phyloP scores from a whole-genome alignment of 1,284 basidiomycete species.

The Austroboletus novae-zelandiae region DNA sequence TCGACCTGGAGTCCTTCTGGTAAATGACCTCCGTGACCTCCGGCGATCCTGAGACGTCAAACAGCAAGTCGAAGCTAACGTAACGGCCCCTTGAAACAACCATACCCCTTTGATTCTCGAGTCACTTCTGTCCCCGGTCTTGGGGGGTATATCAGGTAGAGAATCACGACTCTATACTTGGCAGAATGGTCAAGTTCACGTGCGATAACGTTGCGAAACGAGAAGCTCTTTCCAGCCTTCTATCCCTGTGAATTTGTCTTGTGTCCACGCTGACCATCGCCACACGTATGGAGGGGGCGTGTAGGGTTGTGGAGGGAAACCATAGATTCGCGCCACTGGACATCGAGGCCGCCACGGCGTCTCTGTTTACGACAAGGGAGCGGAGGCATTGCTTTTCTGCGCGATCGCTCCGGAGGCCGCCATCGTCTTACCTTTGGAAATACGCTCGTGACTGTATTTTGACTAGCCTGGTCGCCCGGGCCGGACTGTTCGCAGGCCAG shows the following conservation, averaged over 20 bases:
- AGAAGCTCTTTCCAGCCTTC: neutral
- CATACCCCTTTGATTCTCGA: too few species aligned
- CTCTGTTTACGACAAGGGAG: slow-evolving; percentile 2
- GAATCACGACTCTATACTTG: too few species aligned
- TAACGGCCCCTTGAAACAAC: too few species aligned
- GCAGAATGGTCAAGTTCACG: neutral
- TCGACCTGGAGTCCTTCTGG: too few species aligned
- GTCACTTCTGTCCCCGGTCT: too few species aligned
- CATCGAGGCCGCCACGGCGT: slow-evolving; percentile 6
- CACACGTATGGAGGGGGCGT: slow-evolving; percentile 13
- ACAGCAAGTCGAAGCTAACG: too few species aligned
- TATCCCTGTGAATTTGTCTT: neutral
- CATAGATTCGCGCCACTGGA: slow-evolving; percentile 3
- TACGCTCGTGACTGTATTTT: neutral
- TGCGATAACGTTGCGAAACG: neutral
- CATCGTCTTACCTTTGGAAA: neutral
- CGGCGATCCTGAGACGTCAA: too few species aligned
- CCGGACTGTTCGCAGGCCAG: neutral
- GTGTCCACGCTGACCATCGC: slow-evolving; percentile 5
- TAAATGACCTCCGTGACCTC: too few species aligned
- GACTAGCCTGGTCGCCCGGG: neutral
- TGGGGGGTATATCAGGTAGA: too few species aligned
- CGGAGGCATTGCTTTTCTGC: neutral
- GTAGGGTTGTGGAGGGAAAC: slow-evolving; percentile 8
- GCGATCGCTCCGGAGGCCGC: neutral